Conservation (phyloP, 2,329 filamentous ascomycete species). For the Pyrenophora teres region DNA sequence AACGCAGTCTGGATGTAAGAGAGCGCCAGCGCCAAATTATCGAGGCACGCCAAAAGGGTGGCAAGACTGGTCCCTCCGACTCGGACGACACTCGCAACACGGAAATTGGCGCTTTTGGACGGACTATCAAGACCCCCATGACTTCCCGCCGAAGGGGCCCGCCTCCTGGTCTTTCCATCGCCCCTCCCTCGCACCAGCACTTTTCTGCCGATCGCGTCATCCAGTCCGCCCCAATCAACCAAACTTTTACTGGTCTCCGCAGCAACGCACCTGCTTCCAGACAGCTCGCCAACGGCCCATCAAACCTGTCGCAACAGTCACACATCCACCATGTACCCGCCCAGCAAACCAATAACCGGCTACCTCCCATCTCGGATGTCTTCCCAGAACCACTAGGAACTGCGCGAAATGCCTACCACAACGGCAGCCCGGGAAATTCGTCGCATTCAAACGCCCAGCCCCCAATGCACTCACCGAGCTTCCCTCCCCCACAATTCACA, state of each 20-base stretch:
- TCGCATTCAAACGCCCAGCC: constrained; percentile 67
- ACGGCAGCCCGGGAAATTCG: constrained; percentile 67
- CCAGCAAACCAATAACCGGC: constrained; percentile 84
- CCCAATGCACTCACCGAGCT: constrained; percentile 77
- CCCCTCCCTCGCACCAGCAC: constrained; percentile 88
- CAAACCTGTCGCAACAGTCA: constrained; percentile 79
- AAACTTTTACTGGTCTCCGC: constrained; percentile 91
- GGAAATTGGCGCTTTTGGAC: constrained; percentile 51
- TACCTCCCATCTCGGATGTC: constrained; percentile 93
- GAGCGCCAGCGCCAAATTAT: constrained; percentile 96
- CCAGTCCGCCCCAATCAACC: constrained; percentile 91
- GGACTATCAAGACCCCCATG: constrained; percentile 68
- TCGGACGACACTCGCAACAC: constrained; percentile 39
- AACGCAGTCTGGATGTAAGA: constrained; percentile 88
- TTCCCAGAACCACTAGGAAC: constrained; percentile 77
- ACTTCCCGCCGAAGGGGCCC: constrained; percentile 75
- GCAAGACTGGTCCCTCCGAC: constrained; percentile 53
- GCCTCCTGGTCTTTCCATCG: constrained; percentile 88
- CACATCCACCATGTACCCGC: constrained; percentile 91
- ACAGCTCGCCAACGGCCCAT: constrained; percentile 79
- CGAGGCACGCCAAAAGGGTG: constrained; percentile 84
- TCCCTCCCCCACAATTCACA: constrained; percentile 60
- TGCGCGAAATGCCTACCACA: constrained; percentile 57
- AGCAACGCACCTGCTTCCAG: constrained; percentile 66
- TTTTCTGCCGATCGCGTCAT: constrained; percentile 95